A percentile compares a stretch with the other conserved stretches of the same genome.
Conservation (phyloP, 2,329 filamentous ascomycete species). For the Penicillium sp. region DNA sequence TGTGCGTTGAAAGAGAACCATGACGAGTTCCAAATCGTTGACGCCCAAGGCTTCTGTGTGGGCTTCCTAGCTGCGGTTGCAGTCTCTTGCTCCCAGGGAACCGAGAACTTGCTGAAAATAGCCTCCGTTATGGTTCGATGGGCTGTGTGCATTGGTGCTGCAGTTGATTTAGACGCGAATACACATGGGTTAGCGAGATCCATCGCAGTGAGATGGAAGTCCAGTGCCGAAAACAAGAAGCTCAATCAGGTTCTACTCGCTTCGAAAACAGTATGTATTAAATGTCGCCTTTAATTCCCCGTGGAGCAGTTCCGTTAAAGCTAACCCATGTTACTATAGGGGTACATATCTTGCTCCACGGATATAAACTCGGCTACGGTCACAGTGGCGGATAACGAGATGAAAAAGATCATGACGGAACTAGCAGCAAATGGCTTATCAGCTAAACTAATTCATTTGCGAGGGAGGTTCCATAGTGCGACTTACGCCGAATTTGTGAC, state of each 20-base stretch:
- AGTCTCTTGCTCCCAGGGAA: background rate
- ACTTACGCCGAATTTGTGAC: no score
- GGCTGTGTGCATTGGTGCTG: slow-evolving; percentile 1
- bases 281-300: no score
- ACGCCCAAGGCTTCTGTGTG: background rate
- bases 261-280: no score
- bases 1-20: no score
- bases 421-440: no score
- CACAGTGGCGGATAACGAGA: background rate
- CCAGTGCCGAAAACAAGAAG: background rate
- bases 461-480: no score
- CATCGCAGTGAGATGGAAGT: background rate
- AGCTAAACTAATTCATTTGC: no score
- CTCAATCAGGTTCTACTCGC: background rate
- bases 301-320: no score
- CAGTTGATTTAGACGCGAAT: background rate
- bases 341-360: background rate
- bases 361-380: background rate
- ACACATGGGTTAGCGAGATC: no score
- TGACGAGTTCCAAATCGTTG: no score
- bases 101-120: background rate
- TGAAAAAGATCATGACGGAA: no score
- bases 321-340: background rate
- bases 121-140: background rate
- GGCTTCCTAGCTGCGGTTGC: background rate